phyloP scores from a whole-genome alignment of 352 stramenopile genomes.

The Globisporangium nodosum region DNA sequence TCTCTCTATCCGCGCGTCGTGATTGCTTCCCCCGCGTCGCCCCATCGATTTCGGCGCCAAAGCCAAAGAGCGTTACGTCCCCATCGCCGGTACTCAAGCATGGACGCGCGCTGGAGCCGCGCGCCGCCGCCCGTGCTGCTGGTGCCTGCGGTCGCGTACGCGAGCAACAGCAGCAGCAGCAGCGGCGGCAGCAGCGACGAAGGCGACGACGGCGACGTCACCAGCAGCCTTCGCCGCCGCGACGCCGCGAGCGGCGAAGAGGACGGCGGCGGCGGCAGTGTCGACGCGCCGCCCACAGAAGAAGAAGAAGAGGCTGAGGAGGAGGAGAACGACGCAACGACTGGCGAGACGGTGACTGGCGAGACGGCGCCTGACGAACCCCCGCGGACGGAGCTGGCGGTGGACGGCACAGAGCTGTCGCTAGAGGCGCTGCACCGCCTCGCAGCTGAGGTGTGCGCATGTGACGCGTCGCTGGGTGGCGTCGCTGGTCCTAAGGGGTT shows the following conservation, averaged over 20 bases:
- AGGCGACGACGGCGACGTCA: neutral
- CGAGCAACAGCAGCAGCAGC: slow-evolving; percentile 14
- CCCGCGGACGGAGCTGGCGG: neutral
- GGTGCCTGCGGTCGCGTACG: slow-evolving; percentile 22
- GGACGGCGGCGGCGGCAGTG: neutral
- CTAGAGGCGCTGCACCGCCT: slow-evolving; percentile 7
- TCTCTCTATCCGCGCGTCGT: too few species aligned
- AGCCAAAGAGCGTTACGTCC: too few species aligned
- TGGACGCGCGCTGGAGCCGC: neutral
- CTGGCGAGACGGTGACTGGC: neutral
- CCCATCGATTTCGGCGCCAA: too few species aligned
- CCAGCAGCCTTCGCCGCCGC: neutral
- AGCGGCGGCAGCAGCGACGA: slow-evolving; percentile 1
- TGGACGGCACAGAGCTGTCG: neutral
- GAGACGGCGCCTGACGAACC: neutral
- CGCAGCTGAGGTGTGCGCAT: slow-evolving; percentile 18
- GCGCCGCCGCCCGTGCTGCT: slow-evolving; percentile 12
- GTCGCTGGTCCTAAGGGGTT: neutral
- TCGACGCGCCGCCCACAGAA: neutral
- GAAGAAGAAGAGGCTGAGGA: neutral
- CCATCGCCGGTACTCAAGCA: neutral
- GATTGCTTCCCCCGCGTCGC: too few species aligned
- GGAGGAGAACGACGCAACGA: neutral
- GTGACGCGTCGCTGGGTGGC: neutral
- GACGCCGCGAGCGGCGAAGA: neutral